A percentile compares a stretch with the other conserved stretches of the same genome.
Evolutionary conservation across 148 eudicot genomes (phyloP).

Genomic region (Vaccinium myrtillus): DNA sequence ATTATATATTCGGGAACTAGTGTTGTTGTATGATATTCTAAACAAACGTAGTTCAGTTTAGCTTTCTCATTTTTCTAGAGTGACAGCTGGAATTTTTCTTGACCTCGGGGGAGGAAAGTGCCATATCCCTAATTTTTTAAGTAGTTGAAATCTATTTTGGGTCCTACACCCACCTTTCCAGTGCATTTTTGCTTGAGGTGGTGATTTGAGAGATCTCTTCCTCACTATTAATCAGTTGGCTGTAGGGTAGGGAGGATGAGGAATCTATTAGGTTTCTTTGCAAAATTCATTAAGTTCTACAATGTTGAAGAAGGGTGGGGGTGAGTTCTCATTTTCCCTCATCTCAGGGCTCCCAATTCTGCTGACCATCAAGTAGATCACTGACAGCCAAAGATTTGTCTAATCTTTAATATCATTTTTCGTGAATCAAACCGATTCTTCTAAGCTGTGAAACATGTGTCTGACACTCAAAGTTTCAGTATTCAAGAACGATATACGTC

Average conservation of each 20-base stretch:
- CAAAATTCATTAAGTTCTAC: background rate
- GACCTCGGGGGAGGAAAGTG: background rate
- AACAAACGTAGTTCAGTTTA: background rate
- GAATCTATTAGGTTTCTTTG: background rate
- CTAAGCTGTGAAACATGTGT: background rate
- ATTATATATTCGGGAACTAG: background rate
- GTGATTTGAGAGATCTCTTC: background rate
- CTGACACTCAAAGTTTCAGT: background rate
- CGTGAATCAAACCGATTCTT: background rate
- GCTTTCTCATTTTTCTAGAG: background rate
- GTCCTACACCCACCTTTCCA: background rate
- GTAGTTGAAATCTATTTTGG: background rate
- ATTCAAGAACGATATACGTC: background rate
- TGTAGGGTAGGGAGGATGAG: constrained; percentile 2
- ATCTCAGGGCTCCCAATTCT: background rate
- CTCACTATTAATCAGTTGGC: background rate
- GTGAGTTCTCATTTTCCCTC: background rate
- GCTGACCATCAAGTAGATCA: background rate
- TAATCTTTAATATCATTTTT: background rate
- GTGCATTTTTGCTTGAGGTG: background rate
- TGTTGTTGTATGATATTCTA: background rate
- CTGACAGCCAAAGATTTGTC: background rate
- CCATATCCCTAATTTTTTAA: background rate
- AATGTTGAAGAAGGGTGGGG: background rate
- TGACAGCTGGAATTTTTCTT: background rate